phyloP scores from a whole-genome alignment of 1,284 basidiomycete genomes.

The Gymnopus androsaceus region DNA sequence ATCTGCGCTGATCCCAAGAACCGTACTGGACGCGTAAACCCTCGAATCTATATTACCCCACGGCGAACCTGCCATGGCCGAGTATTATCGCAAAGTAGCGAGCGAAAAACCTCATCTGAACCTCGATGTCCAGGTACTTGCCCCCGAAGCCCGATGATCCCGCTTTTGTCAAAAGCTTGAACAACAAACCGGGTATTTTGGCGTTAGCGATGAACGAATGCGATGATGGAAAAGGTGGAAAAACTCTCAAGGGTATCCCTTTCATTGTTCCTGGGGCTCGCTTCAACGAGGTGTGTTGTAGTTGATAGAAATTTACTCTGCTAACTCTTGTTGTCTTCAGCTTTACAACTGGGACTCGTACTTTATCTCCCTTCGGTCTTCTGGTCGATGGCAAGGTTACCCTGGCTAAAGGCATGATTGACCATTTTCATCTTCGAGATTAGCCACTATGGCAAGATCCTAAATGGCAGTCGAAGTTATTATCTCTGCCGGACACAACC shows the following conservation, averaged over 20 bases:
- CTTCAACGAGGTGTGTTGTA: slow-evolving; percentile 86
- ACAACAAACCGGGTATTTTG: slow-evolving; percentile 90
- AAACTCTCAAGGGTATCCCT: slow-evolving; percentile 88
- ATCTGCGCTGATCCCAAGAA: slow-evolving; percentile 98
- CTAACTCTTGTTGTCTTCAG: slow-evolving; percentile 38
- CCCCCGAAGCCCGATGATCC: slow-evolving; percentile 87
- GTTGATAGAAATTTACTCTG: background rate
- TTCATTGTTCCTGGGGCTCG: slow-evolving; percentile 97
- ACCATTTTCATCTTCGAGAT: slow-evolving; percentile 99
- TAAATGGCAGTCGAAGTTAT: slow-evolving; percentile 81
- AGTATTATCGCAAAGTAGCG: slow-evolving; percentile 86
- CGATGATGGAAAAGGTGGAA: slow-evolving; percentile 76
- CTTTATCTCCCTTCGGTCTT: slow-evolving; percentile 91
- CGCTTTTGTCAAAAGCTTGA: slow-evolving; percentile 88
- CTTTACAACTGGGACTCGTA: slow-evolving; percentile 94
- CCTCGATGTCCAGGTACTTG: slow-evolving; percentile 87
- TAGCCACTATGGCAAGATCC: slow-evolving; percentile 92
- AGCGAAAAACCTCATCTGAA: slow-evolving; percentile 87
- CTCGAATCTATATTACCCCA: slow-evolving; percentile 94
- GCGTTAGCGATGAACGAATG: slow-evolving; percentile 95
- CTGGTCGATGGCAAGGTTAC: slow-evolving; percentile 92
- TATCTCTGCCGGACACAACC: slow-evolving; percentile 96
- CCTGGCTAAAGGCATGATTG: slow-evolving; percentile 96
- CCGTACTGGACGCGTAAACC: slow-evolving; percentile 80
- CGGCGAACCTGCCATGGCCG: slow-evolving; percentile 90